Base-by-base conservation (phyloP, 768 basidiomycete species). In the Tricholoma flavovirens region DNA sequence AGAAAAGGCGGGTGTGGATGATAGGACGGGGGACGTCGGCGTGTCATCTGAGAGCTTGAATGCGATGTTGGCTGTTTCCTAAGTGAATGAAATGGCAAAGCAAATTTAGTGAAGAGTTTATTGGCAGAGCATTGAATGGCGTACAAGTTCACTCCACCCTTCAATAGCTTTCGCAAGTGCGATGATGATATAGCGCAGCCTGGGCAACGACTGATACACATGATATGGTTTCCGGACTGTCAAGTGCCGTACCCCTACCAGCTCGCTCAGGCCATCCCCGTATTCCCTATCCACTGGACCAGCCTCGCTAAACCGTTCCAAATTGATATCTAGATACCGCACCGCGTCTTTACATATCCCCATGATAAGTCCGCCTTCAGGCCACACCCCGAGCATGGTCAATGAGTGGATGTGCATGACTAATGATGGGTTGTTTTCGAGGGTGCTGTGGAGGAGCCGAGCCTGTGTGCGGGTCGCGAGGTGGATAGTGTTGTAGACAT, bases 41-140 rank as follows among this genome's bases (percentile, higher is more conserved):
- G 71, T 59, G 58, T 80, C 78, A 56, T 81, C 76, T 1, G 82
- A 79, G 36, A 85, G 73, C 35, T 82, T 77, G 67, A 86, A 80
- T 33, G 80, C 78, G 14, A 84, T 68, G 56, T 83, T 74, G 5
- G 77, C 77, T 0, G 74, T 73, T 67, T 81, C 78, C 84, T 86
- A 59, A 26, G 42, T 58, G 53, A 17, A 24, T 14, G 15, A 9
- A 51, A 3, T 53, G 26, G 19, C 14, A n/a, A n/a, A 46, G 21
- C 42, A 45, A 1, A 45, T 12, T 45, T 12, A 55, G 11, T 56
- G 42, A 21, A 53, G 22, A 51, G 24, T 48, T 5, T 12, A 33
- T 38, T 49, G 51, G 56, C n/a, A 38, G 32, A 14, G 48, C 5
- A 26, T 26, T 46, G n/a, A 9, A 21, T 17, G 21, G 73, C 81